A percentile compares a stretch with the other conserved stretches of the same genome.
phyloP scores from a whole-genome alignment of 495 filamentous ascomycete species.

The Umbilicaria muhlenbergii region DNA sequence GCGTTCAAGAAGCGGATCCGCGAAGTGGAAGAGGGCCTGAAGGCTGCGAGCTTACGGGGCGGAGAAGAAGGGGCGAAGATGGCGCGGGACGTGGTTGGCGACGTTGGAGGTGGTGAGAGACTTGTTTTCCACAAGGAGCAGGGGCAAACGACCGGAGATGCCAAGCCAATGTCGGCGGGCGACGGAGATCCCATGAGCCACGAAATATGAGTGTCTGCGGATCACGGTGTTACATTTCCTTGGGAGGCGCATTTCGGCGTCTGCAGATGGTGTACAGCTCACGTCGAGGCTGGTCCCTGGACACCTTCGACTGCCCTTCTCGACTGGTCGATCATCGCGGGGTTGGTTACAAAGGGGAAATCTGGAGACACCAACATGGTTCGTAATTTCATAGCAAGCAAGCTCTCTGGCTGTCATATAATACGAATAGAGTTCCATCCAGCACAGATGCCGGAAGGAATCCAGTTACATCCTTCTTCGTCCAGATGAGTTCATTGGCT shows the following conservation, averaged over 20 bases:
- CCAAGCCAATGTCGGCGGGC: constrained; percentile 52
- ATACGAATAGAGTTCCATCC: too few species aligned
- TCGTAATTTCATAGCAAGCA: too few species aligned
- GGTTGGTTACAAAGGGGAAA: background rate
- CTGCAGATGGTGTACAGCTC: background rate
- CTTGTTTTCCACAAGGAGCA: constrained; percentile 41
- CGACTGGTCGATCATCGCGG: background rate
- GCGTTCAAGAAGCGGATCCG: constrained; percentile 76
- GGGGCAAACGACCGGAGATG: constrained; percentile 27
- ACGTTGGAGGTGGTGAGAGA: constrained; percentile 33
- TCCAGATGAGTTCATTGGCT: too few species aligned
- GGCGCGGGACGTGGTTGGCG: constrained; percentile 31
- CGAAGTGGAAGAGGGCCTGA: constrained; percentile 65
- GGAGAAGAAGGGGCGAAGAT: constrained; percentile 43
- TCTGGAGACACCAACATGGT: too few species aligned
- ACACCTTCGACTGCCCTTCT: background rate
- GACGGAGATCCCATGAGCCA: constrained; percentile 35
- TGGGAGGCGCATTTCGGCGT: constrained; percentile 4
- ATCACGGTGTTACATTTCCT: background rate
- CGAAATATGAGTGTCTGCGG: constrained; percentile 25
- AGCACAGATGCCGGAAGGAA: too few species aligned
- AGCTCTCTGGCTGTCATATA: too few species aligned
- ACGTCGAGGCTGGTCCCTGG: background rate
- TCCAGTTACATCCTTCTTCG: too few species aligned
- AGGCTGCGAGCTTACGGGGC: constrained; percentile 40